Conservation (phyloP, 768 basidiomycete species). For the Gymnopilus dilepis region DNA sequence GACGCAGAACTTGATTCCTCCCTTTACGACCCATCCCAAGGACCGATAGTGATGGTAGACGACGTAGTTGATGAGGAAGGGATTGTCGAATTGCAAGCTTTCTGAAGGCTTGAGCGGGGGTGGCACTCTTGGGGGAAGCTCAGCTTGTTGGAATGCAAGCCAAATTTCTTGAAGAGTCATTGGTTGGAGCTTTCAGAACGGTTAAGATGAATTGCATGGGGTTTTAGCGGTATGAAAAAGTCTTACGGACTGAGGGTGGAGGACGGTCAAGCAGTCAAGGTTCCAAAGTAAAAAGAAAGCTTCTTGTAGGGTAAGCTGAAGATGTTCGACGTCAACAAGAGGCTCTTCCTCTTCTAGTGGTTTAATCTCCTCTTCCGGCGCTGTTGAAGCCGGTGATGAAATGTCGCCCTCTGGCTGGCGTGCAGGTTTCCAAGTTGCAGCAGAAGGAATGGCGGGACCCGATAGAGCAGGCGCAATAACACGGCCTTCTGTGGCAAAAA, state of each 20-base stretch:
- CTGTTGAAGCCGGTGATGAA: slow-evolving; percentile 26
- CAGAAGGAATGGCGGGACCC: slow-evolving; percentile 72
- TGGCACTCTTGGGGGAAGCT: slow-evolving; percentile 48
- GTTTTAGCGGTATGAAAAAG: background rate
- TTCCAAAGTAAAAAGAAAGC: slow-evolving; percentile 89
- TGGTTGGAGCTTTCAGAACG: slow-evolving; percentile 48
- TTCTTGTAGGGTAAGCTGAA: slow-evolving; percentile 88
- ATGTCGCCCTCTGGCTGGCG: slow-evolving; percentile 22
- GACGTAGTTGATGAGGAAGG: slow-evolving; percentile 88
- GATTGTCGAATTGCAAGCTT: slow-evolving; percentile 77
- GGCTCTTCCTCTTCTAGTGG: slow-evolving; percentile 52
- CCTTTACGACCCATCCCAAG: slow-evolving; percentile 95
- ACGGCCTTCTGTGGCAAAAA: slow-evolving; percentile 73
- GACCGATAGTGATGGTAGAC: slow-evolving; percentile 95
- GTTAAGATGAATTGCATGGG: background rate
- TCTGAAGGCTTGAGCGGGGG: slow-evolving; percentile 26
- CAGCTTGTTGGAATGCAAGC: slow-evolving; percentile 62
- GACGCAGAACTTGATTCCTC: slow-evolving; percentile 96
- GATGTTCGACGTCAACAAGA: slow-evolving; percentile 81
- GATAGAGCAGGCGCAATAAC: slow-evolving; percentile 65
- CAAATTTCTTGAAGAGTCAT: slow-evolving; percentile 66
- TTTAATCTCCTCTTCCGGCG: slow-evolving; percentile 38
- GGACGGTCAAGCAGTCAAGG: slow-evolving; percentile 78
- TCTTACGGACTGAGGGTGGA: slow-evolving; percentile 69
- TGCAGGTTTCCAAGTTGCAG: slow-evolving; percentile 77